Evolutionary conservation across 2,329 filamentous ascomycete genomes (phyloP).

Genomic region (Fusarium fracticaudum): DNA sequence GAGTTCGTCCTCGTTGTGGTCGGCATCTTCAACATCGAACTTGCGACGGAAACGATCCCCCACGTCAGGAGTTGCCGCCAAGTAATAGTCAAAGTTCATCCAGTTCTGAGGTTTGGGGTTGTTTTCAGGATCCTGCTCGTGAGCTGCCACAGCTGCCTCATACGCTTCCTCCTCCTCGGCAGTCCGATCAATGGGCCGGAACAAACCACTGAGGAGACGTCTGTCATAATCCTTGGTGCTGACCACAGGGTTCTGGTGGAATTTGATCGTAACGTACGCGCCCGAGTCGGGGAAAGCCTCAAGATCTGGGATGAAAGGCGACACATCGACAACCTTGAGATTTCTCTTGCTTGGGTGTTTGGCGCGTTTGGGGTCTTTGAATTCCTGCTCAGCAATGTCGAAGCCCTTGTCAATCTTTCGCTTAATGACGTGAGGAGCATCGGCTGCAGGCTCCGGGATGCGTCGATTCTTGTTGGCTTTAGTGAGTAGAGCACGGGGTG

Average conservation of each 20-base stretch:
- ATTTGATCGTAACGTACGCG: constrained; percentile 76
- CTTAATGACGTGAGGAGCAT: constrained; percentile 73
- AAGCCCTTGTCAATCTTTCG: constrained; percentile 73
- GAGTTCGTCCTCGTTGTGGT: constrained; percentile 62
- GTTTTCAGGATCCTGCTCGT: constrained; percentile 65
- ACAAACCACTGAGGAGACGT: constrained; percentile 68
- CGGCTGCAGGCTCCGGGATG: constrained; percentile 68
- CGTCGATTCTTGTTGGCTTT: constrained; percentile 48
- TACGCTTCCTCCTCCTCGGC: constrained; percentile 64
- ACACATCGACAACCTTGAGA: constrained; percentile 67
- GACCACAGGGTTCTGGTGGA: constrained; percentile 70
- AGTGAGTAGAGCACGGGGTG: constrained; percentile 51
- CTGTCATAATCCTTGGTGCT: constrained; percentile 63
- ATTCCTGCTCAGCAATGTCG: constrained; percentile 61
- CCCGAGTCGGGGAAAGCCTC: constrained; percentile 76
- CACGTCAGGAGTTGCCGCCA: constrained; percentile 59
- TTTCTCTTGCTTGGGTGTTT: constrained; percentile 68
- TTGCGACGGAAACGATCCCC: constrained; percentile 67
- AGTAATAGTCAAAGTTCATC: constrained; percentile 75
- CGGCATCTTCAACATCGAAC: constrained; percentile 67
- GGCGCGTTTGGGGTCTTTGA: constrained; percentile 63
- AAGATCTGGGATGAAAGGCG: constrained; percentile 71
- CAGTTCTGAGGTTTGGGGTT: constrained; percentile 65
- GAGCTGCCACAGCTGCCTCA: constrained; percentile 60
- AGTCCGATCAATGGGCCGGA: constrained; percentile 67